phyloP scores from a whole-genome alignment of 768 basidiomycete genomes.

The Austroboletus eburneus region DNA sequence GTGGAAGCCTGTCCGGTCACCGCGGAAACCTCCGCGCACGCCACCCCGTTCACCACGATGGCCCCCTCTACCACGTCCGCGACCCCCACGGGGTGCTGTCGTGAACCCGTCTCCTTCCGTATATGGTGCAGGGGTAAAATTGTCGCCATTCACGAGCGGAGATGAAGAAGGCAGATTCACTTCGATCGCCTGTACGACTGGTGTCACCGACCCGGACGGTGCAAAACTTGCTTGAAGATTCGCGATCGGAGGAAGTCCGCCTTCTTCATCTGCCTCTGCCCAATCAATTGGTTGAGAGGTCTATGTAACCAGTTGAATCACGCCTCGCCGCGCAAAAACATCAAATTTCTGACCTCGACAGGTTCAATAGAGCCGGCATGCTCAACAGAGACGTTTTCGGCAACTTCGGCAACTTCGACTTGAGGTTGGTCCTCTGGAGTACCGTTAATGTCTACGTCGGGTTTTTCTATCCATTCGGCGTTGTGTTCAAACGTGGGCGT shows the following conservation, averaged over 20 bases:
- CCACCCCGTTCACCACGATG: slow-evolving; percentile 40
- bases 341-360: slow-evolving; percentile 32
- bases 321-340: not conserved
- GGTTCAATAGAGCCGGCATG: slow-evolving; percentile 20
- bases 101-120: slow-evolving; percentile 64
- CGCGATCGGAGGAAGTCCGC: slow-evolving; percentile 72
- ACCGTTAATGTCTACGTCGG: slow-evolving; percentile 31
- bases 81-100: slow-evolving; percentile 40
- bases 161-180: slow-evolving; percentile 23
- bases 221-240: slow-evolving; percentile 75
- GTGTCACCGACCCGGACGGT: slow-evolving; percentile 67
- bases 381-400: slow-evolving; percentile 8
- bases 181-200: slow-evolving; percentile 38
- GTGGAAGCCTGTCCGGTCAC: slow-evolving; percentile 32
- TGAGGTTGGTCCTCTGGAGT: slow-evolving; percentile 16
- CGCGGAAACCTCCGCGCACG: slow-evolving; percentile 40
- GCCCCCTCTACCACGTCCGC: slow-evolving; percentile 45
- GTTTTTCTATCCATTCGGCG: slow-evolving; percentile 54
- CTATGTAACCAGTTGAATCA: not conserved
- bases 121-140: slow-evolving; percentile 18
- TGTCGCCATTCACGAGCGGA: slow-evolving; percentile 19
- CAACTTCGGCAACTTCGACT: no score
- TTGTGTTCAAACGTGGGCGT: slow-evolving; percentile 46
- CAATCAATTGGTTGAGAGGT: slow-evolving; percentile 58
- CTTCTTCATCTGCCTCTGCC: slow-evolving; percentile 75